Conservation (phyloP, 805 yeast genomes). For the Candida maltosa region DNA sequence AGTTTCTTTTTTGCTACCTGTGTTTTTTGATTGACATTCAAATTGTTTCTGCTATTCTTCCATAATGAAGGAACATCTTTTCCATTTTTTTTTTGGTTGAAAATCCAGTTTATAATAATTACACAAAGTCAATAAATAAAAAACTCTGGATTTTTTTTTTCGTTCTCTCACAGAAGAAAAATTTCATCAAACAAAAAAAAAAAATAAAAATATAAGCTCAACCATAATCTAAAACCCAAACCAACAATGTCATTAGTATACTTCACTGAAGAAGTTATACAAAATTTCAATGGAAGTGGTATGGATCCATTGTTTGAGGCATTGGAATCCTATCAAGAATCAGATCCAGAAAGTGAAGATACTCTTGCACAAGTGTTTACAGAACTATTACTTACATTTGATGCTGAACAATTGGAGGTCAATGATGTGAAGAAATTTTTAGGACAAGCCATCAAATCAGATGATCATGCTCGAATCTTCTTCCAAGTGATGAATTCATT, state of each 20-base stretch:
- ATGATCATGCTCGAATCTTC: slow-evolving; percentile 28
- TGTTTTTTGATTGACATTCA: not conserved
- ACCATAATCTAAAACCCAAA: not conserved
- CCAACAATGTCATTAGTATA: slow-evolving; percentile 13
- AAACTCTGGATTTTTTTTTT: too few species aligned
- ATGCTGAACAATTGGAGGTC: slow-evolving; percentile 15
- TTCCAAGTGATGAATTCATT: slow-evolving; percentile 39
- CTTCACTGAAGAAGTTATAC: slow-evolving; percentile 29
- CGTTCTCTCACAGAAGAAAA: not conserved
- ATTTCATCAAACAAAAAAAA: not conserved
- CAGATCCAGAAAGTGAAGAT: slow-evolving; percentile 13
- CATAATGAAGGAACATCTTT: not conserved
- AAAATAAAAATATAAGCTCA: not conserved
- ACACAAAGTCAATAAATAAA: too few species aligned
- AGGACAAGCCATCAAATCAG: slow-evolving; percentile 25
- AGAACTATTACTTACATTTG: slow-evolving; percentile 27
- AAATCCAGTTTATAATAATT: too few species aligned
- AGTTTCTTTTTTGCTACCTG: too few species aligned
- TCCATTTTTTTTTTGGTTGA: too few species aligned
- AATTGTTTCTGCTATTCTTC: not conserved
- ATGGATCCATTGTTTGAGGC: slow-evolving; percentile 27
- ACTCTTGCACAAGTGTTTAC: slow-evolving; percentile 26
- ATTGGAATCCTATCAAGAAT: slow-evolving; percentile 23
- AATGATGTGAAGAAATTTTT: slow-evolving; percentile 20
- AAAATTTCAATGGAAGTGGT: slow-evolving; percentile 28